Evolutionary conservation across 2,329 filamentous ascomycete genomes (phyloP), one percentile per base, ranked within the genome.

Genomic region (Penicillium sp.): DNA sequence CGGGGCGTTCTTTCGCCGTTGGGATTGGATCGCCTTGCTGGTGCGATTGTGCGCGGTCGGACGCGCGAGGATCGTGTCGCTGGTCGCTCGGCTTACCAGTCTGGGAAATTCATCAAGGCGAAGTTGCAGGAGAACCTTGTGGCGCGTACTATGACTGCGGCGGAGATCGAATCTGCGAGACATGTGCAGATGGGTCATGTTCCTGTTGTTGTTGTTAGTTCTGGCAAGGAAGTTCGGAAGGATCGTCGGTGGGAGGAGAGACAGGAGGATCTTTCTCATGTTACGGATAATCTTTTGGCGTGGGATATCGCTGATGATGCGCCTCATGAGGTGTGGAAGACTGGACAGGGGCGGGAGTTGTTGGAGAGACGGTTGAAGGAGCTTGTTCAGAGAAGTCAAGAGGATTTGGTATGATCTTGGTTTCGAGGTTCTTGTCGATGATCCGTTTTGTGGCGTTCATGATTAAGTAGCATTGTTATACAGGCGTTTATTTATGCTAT

Each of bases 41-140:
- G 87, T 0, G 90, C 91, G 7, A 70, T 97, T 5, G 88, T 97
- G 75, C 81, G 82, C 44, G 89, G 90, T 31, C 86, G 90, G 34
- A 86, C 80, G 1, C 83, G 88, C 31, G 82, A 87, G 65, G 92
- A 97, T 67, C 86, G 93, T 9, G 83, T 95, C 10, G 95, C 87
- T 70, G 93, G 93, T 11, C 80, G 82, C 37, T 82, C 84, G 4
- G 83, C 89, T 0, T 86, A 89, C 64, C 89, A 95, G 69, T 79
- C 78, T 19, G 88, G 88, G 53, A 95, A 91, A 67, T 86, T 82
- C 67, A 86, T 96, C 69, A 95, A 95, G 68, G 87, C 90, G 4
- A 88, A 91, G 71, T 77, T 99, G 48, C 93, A 99, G 71, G 93
- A 99, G 74, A 92, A 86, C 57, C 77, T 97, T 1, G 89, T 96